These are phyloP conservation scores for Talaromyces sp. DNA, from an alignment of 2,329 filamentous ascomycete genomes.

Conservation along the genomic window DNA sequence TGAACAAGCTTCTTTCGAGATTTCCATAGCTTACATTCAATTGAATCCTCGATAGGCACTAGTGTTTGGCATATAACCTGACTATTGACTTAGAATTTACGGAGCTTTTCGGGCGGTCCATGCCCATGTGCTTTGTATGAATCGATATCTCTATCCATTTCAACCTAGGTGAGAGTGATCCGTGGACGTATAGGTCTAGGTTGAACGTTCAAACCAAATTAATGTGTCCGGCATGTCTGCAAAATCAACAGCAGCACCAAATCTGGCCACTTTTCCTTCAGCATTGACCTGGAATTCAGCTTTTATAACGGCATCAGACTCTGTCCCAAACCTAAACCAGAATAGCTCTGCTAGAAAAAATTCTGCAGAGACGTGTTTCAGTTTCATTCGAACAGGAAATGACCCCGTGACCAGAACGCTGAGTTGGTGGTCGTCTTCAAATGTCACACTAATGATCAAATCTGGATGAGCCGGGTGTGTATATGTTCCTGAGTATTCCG, in stretches of 20 bases:
- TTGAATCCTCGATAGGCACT: background rate
- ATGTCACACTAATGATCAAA: slow-evolving; percentile 8
- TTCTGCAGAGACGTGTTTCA: slow-evolving; percentile 13
- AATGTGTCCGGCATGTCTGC: slow-evolving; percentile 13
- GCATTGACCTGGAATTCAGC: slow-evolving; percentile 12
- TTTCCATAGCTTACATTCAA: background rate
- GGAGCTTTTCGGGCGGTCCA: background rate
- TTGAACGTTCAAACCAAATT: slow-evolving; percentile 14
- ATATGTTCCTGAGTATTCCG: slow-evolving; percentile 9
- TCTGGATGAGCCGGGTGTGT: slow-evolving; percentile 13
- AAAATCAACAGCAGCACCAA: slow-evolving; percentile 15
- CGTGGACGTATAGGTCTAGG: too few species aligned
- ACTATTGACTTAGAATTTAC: background rate
- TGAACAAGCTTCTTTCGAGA: slow-evolving; percentile 1
- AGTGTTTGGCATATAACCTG: background rate
- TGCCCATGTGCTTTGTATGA: background rate
- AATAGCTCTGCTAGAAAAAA: slow-evolving; percentile 14
- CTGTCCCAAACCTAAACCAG: background rate
- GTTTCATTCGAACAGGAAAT: slow-evolving; percentile 1
- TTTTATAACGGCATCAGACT: slow-evolving; percentile 4
- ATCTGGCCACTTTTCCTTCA: slow-evolving; percentile 6
- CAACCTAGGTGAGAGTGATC: too few species aligned
- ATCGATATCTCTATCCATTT: background rate
- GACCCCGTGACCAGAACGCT: slow-evolving; percentile 5
- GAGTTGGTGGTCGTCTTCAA: background rate